Conservation (phyloP, 352 stramenopile species). For the Phytopythium ostracodes region DNA sequence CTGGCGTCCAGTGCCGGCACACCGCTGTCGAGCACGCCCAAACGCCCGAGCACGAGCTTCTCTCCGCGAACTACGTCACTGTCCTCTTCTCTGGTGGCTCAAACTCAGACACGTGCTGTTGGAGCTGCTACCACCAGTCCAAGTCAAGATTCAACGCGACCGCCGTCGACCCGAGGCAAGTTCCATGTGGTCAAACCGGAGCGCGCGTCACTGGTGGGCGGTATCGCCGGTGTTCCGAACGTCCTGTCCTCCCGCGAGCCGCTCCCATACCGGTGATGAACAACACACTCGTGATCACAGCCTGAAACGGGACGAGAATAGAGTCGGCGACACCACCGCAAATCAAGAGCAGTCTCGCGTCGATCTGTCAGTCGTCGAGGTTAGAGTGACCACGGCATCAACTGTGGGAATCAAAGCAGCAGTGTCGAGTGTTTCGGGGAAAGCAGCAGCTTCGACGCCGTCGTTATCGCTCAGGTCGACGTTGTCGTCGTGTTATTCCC, state of each 20-base stretch:
- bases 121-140: neutral
- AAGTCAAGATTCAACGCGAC: constrained; percentile 6
- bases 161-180: constrained; percentile 18
- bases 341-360: no score
- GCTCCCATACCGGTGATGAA: constrained; percentile 49
- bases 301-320: no score
- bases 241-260: constrained; percentile 35
- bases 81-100: neutral
- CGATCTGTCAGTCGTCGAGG: no score
- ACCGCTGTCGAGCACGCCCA: constrained; percentile 7
- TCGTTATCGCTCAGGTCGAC: no score
- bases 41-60: constrained; percentile 41
- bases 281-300: no score
- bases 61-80: constrained; percentile 27
- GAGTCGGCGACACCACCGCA: no score
- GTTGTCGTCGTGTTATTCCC: no score
- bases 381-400: no score
- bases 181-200: constrained; percentile 52
- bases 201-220: constrained; percentile 17
- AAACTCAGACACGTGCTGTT: neutral
- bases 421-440: no score
- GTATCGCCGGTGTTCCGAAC: constrained; percentile 41
- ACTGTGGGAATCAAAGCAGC: no score
- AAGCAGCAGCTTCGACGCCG: no score
- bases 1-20: neutral